These are phyloP conservation scores for Solanum clarkiae DNA, from an alignment of 257 asterid genomes.

Conservation along the genomic window DNA sequence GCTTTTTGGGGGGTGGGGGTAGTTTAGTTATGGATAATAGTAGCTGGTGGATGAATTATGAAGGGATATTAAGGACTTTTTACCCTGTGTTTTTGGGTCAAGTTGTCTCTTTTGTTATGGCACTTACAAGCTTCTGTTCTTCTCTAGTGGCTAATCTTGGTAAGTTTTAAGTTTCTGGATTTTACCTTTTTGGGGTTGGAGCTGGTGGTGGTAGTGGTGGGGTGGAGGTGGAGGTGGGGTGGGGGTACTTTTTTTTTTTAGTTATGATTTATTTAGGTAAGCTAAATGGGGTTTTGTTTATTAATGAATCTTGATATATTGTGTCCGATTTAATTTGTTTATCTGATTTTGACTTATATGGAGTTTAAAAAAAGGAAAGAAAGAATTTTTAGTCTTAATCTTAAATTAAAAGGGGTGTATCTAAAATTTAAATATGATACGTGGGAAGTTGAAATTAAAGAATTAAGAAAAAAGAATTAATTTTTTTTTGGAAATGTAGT, in stretches of 20 bases:
- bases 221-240: background rate
- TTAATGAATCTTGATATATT: background rate
- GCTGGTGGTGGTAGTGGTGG: background rate
- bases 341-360: background rate
- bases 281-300: background rate
- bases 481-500: background rate
- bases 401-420: no score
- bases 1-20: background rate
- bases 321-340: background rate
- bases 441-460: background rate
- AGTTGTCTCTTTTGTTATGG: constrained; percentile 34
- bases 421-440: no score
- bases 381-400: no score
- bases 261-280: background rate
- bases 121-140: constrained; percentile 29
- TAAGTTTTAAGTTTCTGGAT: background rate
- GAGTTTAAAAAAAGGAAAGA: background rate
- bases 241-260: background rate
- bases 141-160: constrained; percentile 41
- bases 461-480: background rate
- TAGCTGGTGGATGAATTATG: constrained; percentile 6
- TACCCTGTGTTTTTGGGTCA: constrained; percentile 41
- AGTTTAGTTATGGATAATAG: constrained; percentile 6
- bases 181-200: background rate
- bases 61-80: constrained; percentile 11